Base-by-base conservation (phyloP, 208 protist genomes). In the Crithidia bombi region DNA sequence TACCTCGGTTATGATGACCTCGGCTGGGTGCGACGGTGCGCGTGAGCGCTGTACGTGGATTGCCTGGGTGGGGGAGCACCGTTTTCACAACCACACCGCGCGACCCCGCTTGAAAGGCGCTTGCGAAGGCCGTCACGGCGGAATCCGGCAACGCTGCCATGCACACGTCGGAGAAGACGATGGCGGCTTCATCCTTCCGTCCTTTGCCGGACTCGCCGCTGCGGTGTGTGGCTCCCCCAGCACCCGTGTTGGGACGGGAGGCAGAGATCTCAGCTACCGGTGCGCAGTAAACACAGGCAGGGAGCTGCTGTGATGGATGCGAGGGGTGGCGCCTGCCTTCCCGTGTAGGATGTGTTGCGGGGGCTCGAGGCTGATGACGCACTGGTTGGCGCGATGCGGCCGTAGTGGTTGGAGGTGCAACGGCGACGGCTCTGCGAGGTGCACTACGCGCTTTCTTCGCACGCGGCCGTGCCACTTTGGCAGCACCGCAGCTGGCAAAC, bases 111-210 rank as follows among this genome's bases (percentile, higher is more conserved):
- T 59, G 54, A 7, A 59, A 44, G 35, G 35, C 35, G 17, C 11
- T n/a, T 2, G 54, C 17, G 35, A 44, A 59, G n/a, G 35, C 54
- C 15, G 54, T 44, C 19, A 59, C 33, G 15, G 17, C 54, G 21
- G 35, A 59, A 35, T 25, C 10, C 5, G 54, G 54, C 19, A 59
- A 17, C 4, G 33, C 21, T 3, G 35, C 54, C 4, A 59, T 35
- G 35, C 35, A 59, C 23, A n/a, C 2, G 21, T 59, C 54, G 21
- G 54, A 35, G 35, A 59, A 59, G 35, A 59, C 54, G 35, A 59
- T 59, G 33, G 54, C 44, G 15, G 30, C 54, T 35, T 44, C 54
- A 36, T 59, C 54, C 6, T 2, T 5, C 17, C 38, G 38, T 43
- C 28, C 11, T 3, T 25, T 23, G 5, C 44, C 9, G 14, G 21